Evolutionary conservation across 768 basidiomycete genomes (phyloP).

Genomic region (Megacollybia marginata): DNA sequence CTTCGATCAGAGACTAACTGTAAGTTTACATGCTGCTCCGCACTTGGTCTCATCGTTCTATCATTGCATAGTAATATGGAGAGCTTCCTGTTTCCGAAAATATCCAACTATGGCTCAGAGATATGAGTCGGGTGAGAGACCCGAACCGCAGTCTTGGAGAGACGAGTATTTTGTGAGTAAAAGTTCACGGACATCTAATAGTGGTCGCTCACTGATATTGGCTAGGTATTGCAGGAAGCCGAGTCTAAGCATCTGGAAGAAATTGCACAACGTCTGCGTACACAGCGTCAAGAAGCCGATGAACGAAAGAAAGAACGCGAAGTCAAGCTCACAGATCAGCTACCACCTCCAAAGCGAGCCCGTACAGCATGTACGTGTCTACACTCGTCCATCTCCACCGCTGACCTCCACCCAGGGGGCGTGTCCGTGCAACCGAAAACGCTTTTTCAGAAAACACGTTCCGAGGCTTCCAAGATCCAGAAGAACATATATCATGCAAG

Average conservation of each 20-base stretch:
- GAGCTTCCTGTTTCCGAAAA: slow-evolving; percentile 50
- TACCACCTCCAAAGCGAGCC: slow-evolving; percentile 60
- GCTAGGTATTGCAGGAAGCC: slow-evolving; percentile 45
- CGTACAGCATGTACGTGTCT: slow-evolving; percentile 43
- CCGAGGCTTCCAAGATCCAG: slow-evolving; percentile 62
- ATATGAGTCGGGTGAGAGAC: slow-evolving; percentile 29
- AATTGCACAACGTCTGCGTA: slow-evolving; percentile 53
- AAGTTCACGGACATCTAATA: slow-evolving; percentile 1
- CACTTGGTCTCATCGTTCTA: slow-evolving; percentile 1
- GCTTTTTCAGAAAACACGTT: slow-evolving; percentile 70
- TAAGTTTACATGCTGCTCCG: too few relatives aligned
- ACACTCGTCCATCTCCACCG: background rate
- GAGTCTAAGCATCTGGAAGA: slow-evolving; percentile 63
- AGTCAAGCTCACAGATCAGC: slow-evolving; percentile 64
- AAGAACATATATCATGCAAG: slow-evolving; percentile 50
- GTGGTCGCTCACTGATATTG: slow-evolving; percentile 6
- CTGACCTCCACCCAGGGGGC: slow-evolving; percentile 22
- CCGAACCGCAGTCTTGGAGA: slow-evolving; percentile 58
- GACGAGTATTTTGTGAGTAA: slow-evolving; percentile 58
- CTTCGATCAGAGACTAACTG: slow-evolving; percentile 43
- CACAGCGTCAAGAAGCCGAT: slow-evolving; percentile 59
- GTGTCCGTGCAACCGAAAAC: slow-evolving; percentile 45
- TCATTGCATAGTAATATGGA: slow-evolving; percentile 52
- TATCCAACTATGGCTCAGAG: slow-evolving; percentile 49
- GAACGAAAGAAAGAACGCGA: slow-evolving; percentile 72